Percentiles rank a stretch among this genome's conserved stretches.
These are phyloP conservation scores for Agrocybe praecox DNA, from an alignment of 768 basidiomycete genomes.

Conservation along the genomic window DNA sequence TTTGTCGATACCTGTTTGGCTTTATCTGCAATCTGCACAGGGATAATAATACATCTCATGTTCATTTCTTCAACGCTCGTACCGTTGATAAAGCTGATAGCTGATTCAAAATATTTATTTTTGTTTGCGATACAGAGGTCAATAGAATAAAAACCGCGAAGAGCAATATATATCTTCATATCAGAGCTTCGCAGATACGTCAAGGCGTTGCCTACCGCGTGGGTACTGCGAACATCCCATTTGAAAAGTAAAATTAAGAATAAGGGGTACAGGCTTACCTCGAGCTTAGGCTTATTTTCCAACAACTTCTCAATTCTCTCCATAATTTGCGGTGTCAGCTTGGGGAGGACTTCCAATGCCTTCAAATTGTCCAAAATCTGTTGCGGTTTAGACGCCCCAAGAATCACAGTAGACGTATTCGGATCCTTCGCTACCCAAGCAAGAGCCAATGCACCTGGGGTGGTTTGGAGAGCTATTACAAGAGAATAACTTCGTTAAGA, in stretches of 20 bases:
- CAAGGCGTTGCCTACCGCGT: conserved; percentile 22
- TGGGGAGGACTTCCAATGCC: conserved; percentile 72
- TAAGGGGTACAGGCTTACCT: conserved; percentile 28
- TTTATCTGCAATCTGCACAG: not conserved
- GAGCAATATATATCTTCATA: too few relatives aligned
- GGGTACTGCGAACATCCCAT: conserved; percentile 15
- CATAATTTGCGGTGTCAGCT: conserved; percentile 66
- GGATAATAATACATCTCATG: conserved; percentile 1
- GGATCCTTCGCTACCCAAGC: conserved; percentile 76
- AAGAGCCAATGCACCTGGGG: conserved; percentile 66
- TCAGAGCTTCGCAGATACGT: conserved; percentile 16
- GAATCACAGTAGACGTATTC: conserved; percentile 66
- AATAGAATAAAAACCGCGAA: too few relatives aligned
- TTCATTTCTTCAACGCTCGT: not conserved
- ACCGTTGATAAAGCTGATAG: not conserved
- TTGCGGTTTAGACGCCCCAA: conserved; percentile 64
- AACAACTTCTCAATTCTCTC: conserved; percentile 71
- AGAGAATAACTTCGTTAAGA: not conserved
- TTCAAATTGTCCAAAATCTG: conserved; percentile 70
- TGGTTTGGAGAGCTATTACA: conserved; percentile 60
- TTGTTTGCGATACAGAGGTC: too few relatives aligned
- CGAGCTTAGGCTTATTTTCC: conserved; percentile 47
- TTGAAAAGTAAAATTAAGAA: not conserved
- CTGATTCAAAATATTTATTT: too few relatives aligned
- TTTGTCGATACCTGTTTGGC: not conserved